Evolutionary conservation across 2,329 filamentous ascomycete genomes (phyloP).

Genomic region (Teratosphaeria epicoccoides): DNA sequence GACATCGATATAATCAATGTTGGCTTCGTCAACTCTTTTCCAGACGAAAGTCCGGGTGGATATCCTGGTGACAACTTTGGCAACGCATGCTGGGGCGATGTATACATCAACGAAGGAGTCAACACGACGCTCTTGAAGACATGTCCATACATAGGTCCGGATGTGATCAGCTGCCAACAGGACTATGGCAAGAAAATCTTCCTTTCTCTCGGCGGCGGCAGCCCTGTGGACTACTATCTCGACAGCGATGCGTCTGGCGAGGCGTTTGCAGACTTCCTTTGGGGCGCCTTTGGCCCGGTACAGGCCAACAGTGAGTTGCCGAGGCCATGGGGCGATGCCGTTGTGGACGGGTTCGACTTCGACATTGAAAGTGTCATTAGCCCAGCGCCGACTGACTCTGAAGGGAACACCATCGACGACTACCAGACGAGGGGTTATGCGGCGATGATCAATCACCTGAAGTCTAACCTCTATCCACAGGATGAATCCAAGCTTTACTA

Average conservation of each 20-base stretch:
- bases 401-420: conserved; percentile 17
- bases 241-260: conserved; percentile 30
- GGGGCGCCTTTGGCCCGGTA: conserved; percentile 34
- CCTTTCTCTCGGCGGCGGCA: conserved; percentile 36
- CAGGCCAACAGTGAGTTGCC: conserved; percentile 17
- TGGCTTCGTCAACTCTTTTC: conserved; percentile 46
- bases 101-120: conserved; percentile 30
- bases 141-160: conserved; percentile 31
- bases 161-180: conserved; percentile 37
- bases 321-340: conserved; percentile 38
- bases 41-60: conserved; percentile 33
- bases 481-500: conserved; percentile 33
- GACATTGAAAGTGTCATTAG: conserved; percentile 35
- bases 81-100: conserved; percentile 39
- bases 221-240: conserved; percentile 34
- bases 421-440: conserved; percentile 28
- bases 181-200: conserved; percentile 35
- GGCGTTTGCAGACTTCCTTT: conserved; percentile 35
- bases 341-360: conserved; percentile 45
- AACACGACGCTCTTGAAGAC: conserved; percentile 28
- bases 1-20: conserved; percentile 47
- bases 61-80: conserved; percentile 47
- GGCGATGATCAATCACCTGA: conserved; percentile 39
- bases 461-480: conserved; percentile 28
- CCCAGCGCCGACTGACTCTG: conserved; percentile 24